Evolutionary conservation across 2,329 filamentous ascomycete species (phyloP).

Genomic region (Tolypocladium album): DNA sequence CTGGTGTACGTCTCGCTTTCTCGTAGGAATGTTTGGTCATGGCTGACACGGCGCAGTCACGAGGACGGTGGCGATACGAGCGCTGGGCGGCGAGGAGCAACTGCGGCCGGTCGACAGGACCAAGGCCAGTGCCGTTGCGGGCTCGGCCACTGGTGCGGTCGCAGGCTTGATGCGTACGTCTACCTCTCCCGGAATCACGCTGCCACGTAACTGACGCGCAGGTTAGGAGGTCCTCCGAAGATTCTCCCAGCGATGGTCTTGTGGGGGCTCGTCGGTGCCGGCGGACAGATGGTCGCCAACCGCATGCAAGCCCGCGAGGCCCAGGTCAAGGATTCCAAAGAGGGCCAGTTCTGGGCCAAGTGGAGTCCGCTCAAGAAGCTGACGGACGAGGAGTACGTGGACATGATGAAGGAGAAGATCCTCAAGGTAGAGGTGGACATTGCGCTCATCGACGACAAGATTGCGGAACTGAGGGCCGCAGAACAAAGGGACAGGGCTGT

Average conservation of each 20-base stretch:
- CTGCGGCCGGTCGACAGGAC: constrained; percentile 49
- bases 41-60: constrained; percentile 28
- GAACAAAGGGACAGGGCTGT: not conserved
- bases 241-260: constrained; percentile 40
- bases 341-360: constrained; percentile 42
- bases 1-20: constrained; percentile 46
- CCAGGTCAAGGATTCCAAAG: constrained; percentile 26
- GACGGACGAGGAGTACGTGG: constrained; percentile 61
- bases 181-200: not conserved
- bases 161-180: constrained; percentile 44
- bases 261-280: constrained; percentile 32
- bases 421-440: constrained; percentile 66
- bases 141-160: constrained; percentile 55
- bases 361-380: constrained; percentile 64
- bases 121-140: constrained; percentile 59
- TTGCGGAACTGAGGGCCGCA: constrained; percentile 29
- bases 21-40: not conserved
- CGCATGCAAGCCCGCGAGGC: constrained; percentile 11
- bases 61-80: constrained; percentile 32
- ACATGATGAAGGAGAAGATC: constrained; percentile 60
- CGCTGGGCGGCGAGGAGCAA: constrained; percentile 38
- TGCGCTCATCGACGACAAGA: constrained; percentile 66
- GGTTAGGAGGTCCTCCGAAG: constrained; percentile 38
- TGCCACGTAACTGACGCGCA: constrained; percentile 7
- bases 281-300: constrained; percentile 27